Percentiles rank a stretch among this genome's conserved stretches.
These are phyloP conservation scores for Calonectria naviculata DNA, from an alignment of 2,329 filamentous ascomycete genomes.

Conservation along the genomic window DNA sequence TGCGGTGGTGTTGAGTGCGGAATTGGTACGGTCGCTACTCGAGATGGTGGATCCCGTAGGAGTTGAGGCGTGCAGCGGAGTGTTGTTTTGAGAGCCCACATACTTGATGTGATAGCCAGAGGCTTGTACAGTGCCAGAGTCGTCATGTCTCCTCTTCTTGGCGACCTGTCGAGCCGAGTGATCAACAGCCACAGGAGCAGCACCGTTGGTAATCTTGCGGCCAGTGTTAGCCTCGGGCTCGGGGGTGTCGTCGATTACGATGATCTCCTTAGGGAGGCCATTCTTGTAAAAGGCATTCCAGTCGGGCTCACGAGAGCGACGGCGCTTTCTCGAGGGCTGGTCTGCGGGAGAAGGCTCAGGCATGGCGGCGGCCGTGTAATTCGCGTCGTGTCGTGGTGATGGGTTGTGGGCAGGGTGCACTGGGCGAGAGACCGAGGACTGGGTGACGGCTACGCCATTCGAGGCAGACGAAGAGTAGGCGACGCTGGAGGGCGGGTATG, in stretches of 20 bases:
- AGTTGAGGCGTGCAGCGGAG: slow-evolving; percentile 74
- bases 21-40: slow-evolving; percentile 86
- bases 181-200: slow-evolving; percentile 44
- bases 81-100: slow-evolving; percentile 77
- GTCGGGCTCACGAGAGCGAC: slow-evolving; percentile 74
- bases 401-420: slow-evolving; percentile 45
- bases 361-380: slow-evolving; percentile 39
- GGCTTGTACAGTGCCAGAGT: slow-evolving; percentile 62
- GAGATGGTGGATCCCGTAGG: slow-evolving; percentile 79
- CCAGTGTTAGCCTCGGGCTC: slow-evolving; percentile 60
- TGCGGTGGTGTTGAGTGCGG: slow-evolving; percentile 84
- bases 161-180: slow-evolving; percentile 59
- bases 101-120: slow-evolving; percentile 78
- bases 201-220: slow-evolving; percentile 51
- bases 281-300: slow-evolving; percentile 88
- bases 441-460: slow-evolving; percentile 46
- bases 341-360: slow-evolving; percentile 44
- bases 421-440: slow-evolving; percentile 43
- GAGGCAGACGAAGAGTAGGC: slow-evolving; percentile 45
- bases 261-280: slow-evolving; percentile 85
- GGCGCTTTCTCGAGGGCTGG: slow-evolving; percentile 59
- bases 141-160: slow-evolving; percentile 81
- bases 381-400: slow-evolving; percentile 41
- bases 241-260: slow-evolving; percentile 83
- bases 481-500: slow-evolving; percentile 42